Evolutionary conservation across 2,329 filamentous ascomycete species (phyloP).

Genomic region (Colletotrichum shisoi): DNA sequence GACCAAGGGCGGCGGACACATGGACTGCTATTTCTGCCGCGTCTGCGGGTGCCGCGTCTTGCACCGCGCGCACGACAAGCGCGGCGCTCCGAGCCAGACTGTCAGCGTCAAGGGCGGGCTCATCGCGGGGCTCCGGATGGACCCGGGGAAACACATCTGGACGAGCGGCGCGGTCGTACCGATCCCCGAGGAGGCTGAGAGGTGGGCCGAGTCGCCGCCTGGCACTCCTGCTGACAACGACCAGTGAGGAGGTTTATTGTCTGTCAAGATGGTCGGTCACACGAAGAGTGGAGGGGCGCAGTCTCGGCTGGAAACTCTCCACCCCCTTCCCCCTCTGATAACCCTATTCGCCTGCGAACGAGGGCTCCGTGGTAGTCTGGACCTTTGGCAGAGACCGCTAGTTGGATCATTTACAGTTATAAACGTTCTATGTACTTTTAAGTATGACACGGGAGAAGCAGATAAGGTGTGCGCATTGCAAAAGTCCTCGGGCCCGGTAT

Average conservation of each 20-base stretch:
- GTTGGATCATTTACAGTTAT: neutral
- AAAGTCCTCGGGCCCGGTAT: neutral
- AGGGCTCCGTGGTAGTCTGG: rapidly evolving
- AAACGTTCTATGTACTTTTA: neutral
- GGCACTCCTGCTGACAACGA: neutral
- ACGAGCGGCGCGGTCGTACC: conserved; percentile 54
- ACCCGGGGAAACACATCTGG: conserved; percentile 56
- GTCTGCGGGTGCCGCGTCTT: conserved; percentile 58
- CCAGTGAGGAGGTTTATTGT: neutral
- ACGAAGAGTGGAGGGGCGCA: neutral
- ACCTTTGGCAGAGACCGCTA: neutral
- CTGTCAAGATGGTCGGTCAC: no score
- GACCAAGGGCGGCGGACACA: conserved; percentile 52
- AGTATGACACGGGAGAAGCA: neutral
- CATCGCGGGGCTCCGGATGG: conserved; percentile 53
- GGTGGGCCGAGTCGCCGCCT: conserved; percentile 33
- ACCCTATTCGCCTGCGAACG: no score
- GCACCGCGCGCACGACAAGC: conserved; percentile 52
- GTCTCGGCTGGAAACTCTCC: no score
- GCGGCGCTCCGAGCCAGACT: conserved; percentile 50
- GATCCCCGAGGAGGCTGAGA: conserved; percentile 49
- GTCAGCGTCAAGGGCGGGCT: conserved; percentile 59
- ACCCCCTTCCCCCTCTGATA: no score
- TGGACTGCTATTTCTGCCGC: conserved; percentile 56
- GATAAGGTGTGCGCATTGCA: neutral